Percentiles rank a stretch among this genome's conserved stretches.
phyloP scores from a whole-genome alignment of 352 stramenopile genomes.

The Saprolegnia diclina region DNA sequence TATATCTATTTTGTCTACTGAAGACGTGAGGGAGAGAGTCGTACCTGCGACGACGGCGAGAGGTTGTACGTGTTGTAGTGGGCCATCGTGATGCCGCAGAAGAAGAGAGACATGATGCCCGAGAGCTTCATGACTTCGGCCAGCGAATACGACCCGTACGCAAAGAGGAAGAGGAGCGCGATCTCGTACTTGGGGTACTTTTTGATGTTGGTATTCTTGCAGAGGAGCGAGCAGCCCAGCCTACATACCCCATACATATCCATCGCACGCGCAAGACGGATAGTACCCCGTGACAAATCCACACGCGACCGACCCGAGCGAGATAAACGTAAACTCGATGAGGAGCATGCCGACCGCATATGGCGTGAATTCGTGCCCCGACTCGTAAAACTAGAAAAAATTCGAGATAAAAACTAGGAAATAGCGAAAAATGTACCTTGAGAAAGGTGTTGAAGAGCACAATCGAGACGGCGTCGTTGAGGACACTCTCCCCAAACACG shows the following conservation, averaged over 20 bases:
- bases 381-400: slow-evolving; percentile 58
- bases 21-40: background rate
- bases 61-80: slow-evolving; percentile 91
- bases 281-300: slow-evolving; percentile 64
- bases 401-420: background rate
- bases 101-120: slow-evolving; percentile 88
- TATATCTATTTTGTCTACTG: background rate
- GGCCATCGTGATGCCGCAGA: slow-evolving; percentile 74
- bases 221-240: slow-evolving; percentile 77
- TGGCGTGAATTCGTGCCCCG: slow-evolving; percentile 61
- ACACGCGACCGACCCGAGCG: slow-evolving; percentile 66
- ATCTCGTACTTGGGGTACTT: slow-evolving; percentile 87
- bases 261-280: background rate
- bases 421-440: slow-evolving; percentile 41
- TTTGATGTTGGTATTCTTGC: slow-evolving; percentile 70
- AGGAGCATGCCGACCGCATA: slow-evolving; percentile 54
- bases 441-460: slow-evolving; percentile 96
- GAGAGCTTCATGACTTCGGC: slow-evolving; percentile 71
- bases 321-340: slow-evolving; percentile 72
- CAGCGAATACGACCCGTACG: slow-evolving; percentile 79
- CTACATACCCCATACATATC: slow-evolving; percentile 33
- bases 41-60: slow-evolving; percentile 36
- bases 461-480: slow-evolving; percentile 97
- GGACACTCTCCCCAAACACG: slow-evolving; percentile 95
- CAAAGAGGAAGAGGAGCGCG: slow-evolving; percentile 82